Percentiles rank a stretch among this genome's conserved stretches.
phyloP scores from a whole-genome alignment of 495 filamentous ascomycete species.

The Penicillium cosmopolitanum region DNA sequence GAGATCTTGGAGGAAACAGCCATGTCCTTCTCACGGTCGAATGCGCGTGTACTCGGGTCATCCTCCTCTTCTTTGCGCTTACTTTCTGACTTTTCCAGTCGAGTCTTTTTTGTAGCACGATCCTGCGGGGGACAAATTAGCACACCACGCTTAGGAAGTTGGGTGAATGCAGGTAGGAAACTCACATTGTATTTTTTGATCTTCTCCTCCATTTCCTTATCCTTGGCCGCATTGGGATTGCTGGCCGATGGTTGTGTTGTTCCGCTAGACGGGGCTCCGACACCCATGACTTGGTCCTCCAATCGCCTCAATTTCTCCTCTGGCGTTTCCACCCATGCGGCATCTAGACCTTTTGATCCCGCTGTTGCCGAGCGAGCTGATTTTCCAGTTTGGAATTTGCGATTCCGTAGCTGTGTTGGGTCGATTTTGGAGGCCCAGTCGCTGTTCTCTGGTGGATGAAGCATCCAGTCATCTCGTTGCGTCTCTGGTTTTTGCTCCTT shows the following conservation, averaged over 20 bases:
- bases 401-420: constrained; percentile 78
- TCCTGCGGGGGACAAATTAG: constrained; percentile 41
- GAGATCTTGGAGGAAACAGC: constrained; percentile 72
- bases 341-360: constrained; percentile 45
- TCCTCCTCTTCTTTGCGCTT: constrained; percentile 78
- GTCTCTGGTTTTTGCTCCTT: constrained; percentile 22
- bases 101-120: constrained; percentile 62
- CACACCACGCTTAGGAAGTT: background rate
- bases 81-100: constrained; percentile 64
- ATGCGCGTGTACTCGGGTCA: constrained; percentile 85
- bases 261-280: constrained; percentile 33
- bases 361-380: constrained; percentile 45
- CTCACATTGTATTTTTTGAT: constrained; percentile 63
- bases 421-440: constrained; percentile 71
- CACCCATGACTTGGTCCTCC: constrained; percentile 83
- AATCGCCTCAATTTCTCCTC: constrained; percentile 83
- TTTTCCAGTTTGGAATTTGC: constrained; percentile 82
- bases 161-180: background rate
- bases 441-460: constrained; percentile 71
- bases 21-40: constrained; percentile 96
- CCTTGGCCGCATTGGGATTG: constrained; percentile 15
- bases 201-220: constrained; percentile 46
- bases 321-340: constrained; percentile 90
- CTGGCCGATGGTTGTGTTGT: constrained; percentile 12
- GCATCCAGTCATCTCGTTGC: constrained; percentile 92